Conservation (phyloP, 1,284 basidiomycete genomes). For the Chalciporus sp. region DNA sequence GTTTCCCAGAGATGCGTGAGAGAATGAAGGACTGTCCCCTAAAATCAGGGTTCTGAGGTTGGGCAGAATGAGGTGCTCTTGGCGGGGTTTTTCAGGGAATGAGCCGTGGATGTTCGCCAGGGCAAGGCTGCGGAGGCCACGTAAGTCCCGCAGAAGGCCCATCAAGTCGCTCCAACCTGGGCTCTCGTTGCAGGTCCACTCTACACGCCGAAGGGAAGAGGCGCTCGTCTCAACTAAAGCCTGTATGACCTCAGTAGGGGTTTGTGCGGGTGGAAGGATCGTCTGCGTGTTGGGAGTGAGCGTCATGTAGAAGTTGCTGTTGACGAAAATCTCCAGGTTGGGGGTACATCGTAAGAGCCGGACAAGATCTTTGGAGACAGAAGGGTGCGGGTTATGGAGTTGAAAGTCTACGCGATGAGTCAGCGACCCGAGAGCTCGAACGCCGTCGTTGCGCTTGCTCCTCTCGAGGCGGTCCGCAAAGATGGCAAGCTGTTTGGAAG, state of each 20-base stretch:
- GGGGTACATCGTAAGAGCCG: conserved; percentile 40
- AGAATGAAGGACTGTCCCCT: conserved; percentile 42
- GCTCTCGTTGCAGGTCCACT: conserved; percentile 36
- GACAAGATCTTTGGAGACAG: conserved; percentile 26
- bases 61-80: conserved; percentile 35
- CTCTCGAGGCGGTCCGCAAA: conserved; percentile 38
- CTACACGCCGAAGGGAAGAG: conserved; percentile 29
- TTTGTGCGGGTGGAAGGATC: conserved; percentile 27
- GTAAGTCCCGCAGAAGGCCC: conserved; percentile 22
- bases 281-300: conserved; percentile 20
- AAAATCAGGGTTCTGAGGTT: conserved; percentile 42
- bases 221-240: conserved; percentile 27
- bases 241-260: conserved; percentile 24
- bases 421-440: conserved; percentile 37
- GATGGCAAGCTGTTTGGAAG: conserved; percentile 34
- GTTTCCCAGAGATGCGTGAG: conserved; percentile 37
- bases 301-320: conserved; percentile 35
- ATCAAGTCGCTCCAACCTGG: conserved; percentile 32
- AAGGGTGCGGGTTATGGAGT: conserved; percentile 35
- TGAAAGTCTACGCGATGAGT: conserved; percentile 43
- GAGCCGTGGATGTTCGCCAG: conserved; percentile 39
- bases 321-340: conserved; percentile 41
- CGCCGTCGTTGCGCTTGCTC: conserved; percentile 17
- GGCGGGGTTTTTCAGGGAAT: conserved; percentile 16
- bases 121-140: conserved; percentile 35